These are phyloP conservation scores for Plenodomus biglobosus DNA, from an alignment of 2,329 filamentous ascomycete genomes.

Conservation along the genomic window DNA sequence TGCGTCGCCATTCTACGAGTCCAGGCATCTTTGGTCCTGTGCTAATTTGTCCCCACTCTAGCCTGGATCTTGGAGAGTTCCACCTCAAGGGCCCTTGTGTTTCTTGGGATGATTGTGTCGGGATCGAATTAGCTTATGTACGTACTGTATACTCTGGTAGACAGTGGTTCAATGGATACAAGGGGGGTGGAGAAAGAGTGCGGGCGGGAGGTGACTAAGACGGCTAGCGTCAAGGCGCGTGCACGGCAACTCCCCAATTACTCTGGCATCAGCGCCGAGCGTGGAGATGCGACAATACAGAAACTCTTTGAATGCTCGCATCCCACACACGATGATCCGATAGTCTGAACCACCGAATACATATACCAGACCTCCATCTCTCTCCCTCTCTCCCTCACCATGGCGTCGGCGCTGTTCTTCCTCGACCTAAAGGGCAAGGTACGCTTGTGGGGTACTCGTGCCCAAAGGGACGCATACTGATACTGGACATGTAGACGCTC, in stretches of 20 bases:
- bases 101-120: no score
- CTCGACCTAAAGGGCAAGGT: conserved; percentile 99
- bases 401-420: conserved; percentile 98
- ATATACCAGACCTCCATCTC: neutral
- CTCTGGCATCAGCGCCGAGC: neutral
- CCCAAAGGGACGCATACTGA: conserved; percentile 28
- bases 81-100: no score
- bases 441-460: conserved; percentile 30
- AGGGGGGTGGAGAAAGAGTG: neutral
- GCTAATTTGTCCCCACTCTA: neutral
- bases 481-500: conserved; percentile 70
- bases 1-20: conserved; percentile 20
- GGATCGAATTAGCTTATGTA: no score
- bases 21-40: conserved; percentile 6
- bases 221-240: neutral
- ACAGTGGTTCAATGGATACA: no score
- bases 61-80: no score
- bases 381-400: conserved; percentile 48
- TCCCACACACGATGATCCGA: neutral
- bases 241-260: neutral
- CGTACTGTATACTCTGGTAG: no score
- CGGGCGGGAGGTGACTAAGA: neutral
- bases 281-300: neutral
- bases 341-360: neutral
- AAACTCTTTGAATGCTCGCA: neutral